Conservation (phyloP, 257 asterid species). For the Leptodermis oblonga region DNA sequence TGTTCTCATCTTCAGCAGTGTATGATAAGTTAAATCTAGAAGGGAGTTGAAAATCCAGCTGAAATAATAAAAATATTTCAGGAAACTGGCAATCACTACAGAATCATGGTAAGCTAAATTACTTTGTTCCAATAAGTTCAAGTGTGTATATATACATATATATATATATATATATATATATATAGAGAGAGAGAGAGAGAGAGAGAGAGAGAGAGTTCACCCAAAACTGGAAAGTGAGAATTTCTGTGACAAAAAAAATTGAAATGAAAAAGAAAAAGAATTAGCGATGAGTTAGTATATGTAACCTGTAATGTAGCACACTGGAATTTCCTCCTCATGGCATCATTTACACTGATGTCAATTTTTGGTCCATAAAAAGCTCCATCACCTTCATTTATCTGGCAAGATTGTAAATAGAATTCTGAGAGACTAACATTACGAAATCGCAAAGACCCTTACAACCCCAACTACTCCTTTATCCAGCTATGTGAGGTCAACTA, state of each 20-base stretch:
- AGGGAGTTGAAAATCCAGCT: conserved; percentile 99
- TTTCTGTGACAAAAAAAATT: background rate
- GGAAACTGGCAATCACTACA: background rate
- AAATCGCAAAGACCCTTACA: background rate
- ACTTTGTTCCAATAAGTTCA: background rate
- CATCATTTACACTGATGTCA: conserved; percentile 87
- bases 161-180: too few species aligned
- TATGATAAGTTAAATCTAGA: conserved; percentile 81
- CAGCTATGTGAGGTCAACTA: too few species aligned
- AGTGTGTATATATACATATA: too few species aligned
- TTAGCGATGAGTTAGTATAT: background rate
- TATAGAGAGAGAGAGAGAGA: too few species aligned
- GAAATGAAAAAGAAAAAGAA: conserved; percentile 7
- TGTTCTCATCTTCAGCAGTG: conserved; percentile 92
- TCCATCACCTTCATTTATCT: conserved; percentile 96
- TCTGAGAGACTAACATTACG: background rate
- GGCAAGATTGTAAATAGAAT: conserved; percentile 26
- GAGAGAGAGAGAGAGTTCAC: background rate
- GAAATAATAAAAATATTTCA: conserved; percentile 36
- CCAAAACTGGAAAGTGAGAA: background rate
- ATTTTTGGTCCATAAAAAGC: conserved; percentile 97
- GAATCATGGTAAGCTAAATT: background rate
- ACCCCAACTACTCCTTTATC: background rate
- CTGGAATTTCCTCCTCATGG: conserved; percentile 95
- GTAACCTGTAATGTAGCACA: conserved; percentile 94